Evolutionary conservation across 768 basidiomycete species (phyloP).

Genomic region (Amanita pallidorosea): DNA sequence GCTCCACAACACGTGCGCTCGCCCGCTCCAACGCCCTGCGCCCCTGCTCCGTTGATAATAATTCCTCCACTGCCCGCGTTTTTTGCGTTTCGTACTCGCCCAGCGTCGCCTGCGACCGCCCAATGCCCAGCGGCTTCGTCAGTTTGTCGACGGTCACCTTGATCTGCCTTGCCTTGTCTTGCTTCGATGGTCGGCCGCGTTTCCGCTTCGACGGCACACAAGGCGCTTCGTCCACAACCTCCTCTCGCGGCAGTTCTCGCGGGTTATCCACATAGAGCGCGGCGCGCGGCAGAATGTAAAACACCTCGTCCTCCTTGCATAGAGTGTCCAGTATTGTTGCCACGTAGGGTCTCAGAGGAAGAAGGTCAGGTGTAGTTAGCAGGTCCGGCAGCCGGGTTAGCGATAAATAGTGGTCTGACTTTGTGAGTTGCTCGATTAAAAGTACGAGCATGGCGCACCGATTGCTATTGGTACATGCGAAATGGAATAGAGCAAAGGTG

Average conservation of each 20-base stretch:
- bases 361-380: conserved; percentile 28
- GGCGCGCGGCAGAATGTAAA: conserved; percentile 51
- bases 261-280: conserved; percentile 44
- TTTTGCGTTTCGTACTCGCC: neutral
- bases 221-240: conserved; percentile 28
- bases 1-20: conserved; percentile 36
- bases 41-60: conserved; percentile 12
- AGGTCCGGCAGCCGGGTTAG: conserved; percentile 37
- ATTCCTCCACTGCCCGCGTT: neutral
- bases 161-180: conserved; percentile 47
- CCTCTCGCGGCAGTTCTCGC: conserved; percentile 57
- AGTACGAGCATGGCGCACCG: conserved; percentile 26
- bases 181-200: conserved; percentile 50
- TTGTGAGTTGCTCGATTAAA: neutral
- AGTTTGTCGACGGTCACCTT: conserved; percentile 37
- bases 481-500: conserved; percentile 38
- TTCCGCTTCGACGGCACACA: conserved; percentile 8
- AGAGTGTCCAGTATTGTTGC: conserved; percentile 40
- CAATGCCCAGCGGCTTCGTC: conserved; percentile 36
- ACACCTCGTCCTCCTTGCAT: conserved; percentile 33
- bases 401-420: conserved; percentile 44
- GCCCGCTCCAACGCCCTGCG: conserved; percentile 30
- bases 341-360: conserved; percentile 38
- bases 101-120: neutral
- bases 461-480: conserved; percentile 50